Evolutionary conservation across 305 asterid species (phyloP).

Genomic region (Solanum hybrid): DNA sequence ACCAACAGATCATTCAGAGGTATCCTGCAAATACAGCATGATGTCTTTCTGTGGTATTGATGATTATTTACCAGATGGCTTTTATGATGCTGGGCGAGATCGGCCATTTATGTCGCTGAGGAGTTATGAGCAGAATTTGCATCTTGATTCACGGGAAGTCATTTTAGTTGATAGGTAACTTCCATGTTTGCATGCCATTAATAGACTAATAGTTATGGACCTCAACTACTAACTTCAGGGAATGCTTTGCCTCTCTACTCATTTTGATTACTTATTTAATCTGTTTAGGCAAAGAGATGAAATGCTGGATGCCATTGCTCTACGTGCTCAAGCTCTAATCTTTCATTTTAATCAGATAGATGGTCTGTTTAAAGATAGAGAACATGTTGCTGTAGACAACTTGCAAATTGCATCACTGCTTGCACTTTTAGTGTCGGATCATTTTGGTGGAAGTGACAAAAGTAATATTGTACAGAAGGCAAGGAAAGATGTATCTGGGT

Average conservation of each 20-base stretch:
- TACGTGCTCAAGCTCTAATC: slow-evolving; percentile 59
- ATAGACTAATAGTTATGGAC: neutral
- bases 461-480: slow-evolving; percentile 45
- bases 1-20: slow-evolving; percentile 47
- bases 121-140: slow-evolving; percentile 43
- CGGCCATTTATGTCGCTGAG: slow-evolving; percentile 70
- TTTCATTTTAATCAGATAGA: slow-evolving; percentile 50
- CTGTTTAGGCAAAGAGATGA: slow-evolving; percentile 72
- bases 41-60: slow-evolving; percentile 63
- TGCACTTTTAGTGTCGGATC: slow-evolving; percentile 86
- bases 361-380: slow-evolving; percentile 24
- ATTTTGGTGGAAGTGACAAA: slow-evolving; percentile 94
- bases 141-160: slow-evolving; percentile 62
- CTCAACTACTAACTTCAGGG: neutral
- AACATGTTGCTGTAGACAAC: slow-evolving; percentile 29
- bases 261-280: neutral
- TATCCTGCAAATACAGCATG: slow-evolving; percentile 66
- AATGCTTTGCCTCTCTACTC: neutral
- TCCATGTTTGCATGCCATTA: slow-evolving; percentile 3
- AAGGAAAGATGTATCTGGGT: slow-evolving; percentile 68
- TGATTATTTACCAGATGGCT: slow-evolving; percentile 81
- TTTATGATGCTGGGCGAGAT: slow-evolving; percentile 93
- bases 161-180: slow-evolving; percentile 74
- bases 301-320: slow-evolving; percentile 54
- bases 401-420: slow-evolving; percentile 76